Conservation (phyloP, 306 rosid genomes). For the Prunus kanzakura region DNA sequence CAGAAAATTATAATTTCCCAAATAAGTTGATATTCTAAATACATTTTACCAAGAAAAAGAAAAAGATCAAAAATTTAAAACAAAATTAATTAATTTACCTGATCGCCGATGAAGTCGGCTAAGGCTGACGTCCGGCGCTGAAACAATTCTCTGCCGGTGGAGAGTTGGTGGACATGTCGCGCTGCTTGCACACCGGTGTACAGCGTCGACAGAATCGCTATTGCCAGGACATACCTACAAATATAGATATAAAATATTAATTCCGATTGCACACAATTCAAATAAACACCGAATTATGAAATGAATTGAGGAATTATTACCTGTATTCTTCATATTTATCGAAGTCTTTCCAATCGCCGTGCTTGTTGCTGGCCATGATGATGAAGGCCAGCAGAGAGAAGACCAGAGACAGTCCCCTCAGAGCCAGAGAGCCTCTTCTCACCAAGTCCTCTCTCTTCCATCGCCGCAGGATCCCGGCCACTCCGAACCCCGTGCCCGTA, state of each 20-base stretch:
- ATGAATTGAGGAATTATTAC: slow-evolving; percentile 6
- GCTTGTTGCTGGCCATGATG: slow-evolving; percentile 60
- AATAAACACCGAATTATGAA: neutral
- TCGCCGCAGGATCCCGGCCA: slow-evolving; percentile 40
- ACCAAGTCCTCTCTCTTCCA: slow-evolving; percentile 67
- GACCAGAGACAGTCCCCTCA: slow-evolving; percentile 57
- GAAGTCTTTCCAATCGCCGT: slow-evolving; percentile 56
- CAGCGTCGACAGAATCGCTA: slow-evolving; percentile 46
- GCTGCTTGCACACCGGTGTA: slow-evolving; percentile 50
- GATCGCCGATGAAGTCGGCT: slow-evolving; percentile 70
- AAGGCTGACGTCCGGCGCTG: slow-evolving; percentile 25
- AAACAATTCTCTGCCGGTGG: slow-evolving; percentile 29
- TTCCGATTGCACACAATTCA: neutral
- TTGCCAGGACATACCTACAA: slow-evolving; percentile 57
- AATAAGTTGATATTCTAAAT: neutral
- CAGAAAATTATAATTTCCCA: neutral
- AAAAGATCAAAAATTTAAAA: neutral
- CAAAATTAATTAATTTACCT: slow-evolving; percentile 33
- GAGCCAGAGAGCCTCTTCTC: slow-evolving; percentile 44
- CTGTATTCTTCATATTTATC: slow-evolving; percentile 65
- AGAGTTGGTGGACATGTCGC: slow-evolving; percentile 41
- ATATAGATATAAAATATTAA: slow-evolving; percentile 6
- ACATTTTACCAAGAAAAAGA: neutral
- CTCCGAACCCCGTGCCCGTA: slow-evolving; percentile 1
- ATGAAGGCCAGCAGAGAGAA: slow-evolving; percentile 56